A percentile compares a stretch with the other conserved stretches of the same genome.
These are phyloP conservation scores for Tolypocladium tundrense DNA, from an alignment of 2,329 filamentous ascomycete species.

Conservation along the genomic window DNA sequence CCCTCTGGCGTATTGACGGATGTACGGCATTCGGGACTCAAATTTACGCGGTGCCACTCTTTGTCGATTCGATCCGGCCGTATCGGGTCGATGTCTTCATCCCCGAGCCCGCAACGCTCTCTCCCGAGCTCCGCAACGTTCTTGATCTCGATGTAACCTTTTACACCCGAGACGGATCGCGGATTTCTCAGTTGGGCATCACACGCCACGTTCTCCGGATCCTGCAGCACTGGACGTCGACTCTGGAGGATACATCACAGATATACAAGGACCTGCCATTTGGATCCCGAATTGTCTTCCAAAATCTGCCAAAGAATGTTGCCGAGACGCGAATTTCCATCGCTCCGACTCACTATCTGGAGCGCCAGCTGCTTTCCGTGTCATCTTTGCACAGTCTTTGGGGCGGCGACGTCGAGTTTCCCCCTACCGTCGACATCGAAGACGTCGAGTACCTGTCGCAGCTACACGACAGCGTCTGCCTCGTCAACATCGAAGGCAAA, in stretches of 20 bases:
- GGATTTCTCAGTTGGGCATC: conserved; percentile 39
- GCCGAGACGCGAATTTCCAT: conserved; percentile 34
- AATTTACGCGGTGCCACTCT: conserved; percentile 45
- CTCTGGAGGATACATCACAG: conserved; percentile 15
- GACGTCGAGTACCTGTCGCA: conserved; percentile 40
- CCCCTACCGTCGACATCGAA: conserved; percentile 36
- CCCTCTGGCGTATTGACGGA: conserved; percentile 50
- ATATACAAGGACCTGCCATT: conserved; percentile 41
- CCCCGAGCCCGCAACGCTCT: conserved; percentile 34
- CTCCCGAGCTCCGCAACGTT: conserved; percentile 29
- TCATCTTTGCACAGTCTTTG: conserved; percentile 32
- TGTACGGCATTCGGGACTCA: conserved; percentile 47
- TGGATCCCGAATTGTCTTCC: conserved; percentile 46
- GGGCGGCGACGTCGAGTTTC: conserved; percentile 29
- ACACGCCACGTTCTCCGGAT: conserved; percentile 43
- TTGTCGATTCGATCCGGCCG: conserved; percentile 33
- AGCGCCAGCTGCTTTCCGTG: conserved; percentile 38
- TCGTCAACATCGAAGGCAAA: conserved; percentile 33
- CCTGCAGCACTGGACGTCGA: conserved; percentile 39
- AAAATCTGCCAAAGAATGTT: conserved; percentile 37
- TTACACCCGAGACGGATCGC: conserved; percentile 40
- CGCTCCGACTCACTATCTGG: conserved; percentile 40
- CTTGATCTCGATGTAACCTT: conserved; percentile 41
- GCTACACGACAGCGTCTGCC: conserved; percentile 48
- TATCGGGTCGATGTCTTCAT: conserved; percentile 50